Evolutionary conservation across 768 basidiomycete species (phyloP), one percentile per base, ranked within the genome.

Genomic region (Agaricus blazei): DNA sequence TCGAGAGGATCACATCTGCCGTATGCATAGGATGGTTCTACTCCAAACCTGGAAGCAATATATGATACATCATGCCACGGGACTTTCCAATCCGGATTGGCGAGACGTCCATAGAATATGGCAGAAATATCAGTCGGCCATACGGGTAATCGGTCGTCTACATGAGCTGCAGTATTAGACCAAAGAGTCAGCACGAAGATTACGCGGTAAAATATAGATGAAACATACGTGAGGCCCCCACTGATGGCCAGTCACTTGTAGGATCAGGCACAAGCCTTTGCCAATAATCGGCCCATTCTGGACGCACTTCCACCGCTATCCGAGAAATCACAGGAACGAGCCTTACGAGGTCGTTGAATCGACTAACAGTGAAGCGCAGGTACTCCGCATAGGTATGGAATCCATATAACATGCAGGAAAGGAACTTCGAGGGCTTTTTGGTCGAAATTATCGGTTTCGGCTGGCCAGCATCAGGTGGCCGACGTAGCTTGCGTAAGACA

Each of bases 211-310:
- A 34, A 29, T 8, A n/a, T 37, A 29, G 26, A 26, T 23, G 12
- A 34, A 11, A 42, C 60, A 5, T 40, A 58, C 60, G 24, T 24
- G 51, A 56, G 38, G 42, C 42, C 3, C 26, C 28, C n/a, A 44
- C 28, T 27, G 45, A 37, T 4, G 83, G 82, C 90, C 90, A 90
- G 28, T 68, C 66, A n/a, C 72, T 69, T 60, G 79, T 71, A 27
- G 77, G 77, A 44, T 80, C 78, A 3, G 92, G 89, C 61, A 84
- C 83, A 41, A 92, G 71, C 11, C 93, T 80, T 63, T 87, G 87
- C 94, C 93, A 96, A 65, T 94, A 94, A 69, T 97, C 93, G 5
- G 82, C 82, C 94, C 93, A 96, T 64, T 93, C 93, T 0, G 85
- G 83, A 19, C 89, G 81, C 14, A 90, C 78, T 12, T 81, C 71